Conservation (phyloP, 495 filamentous ascomycete species). For the Talaromyces borbonicus region DNA sequence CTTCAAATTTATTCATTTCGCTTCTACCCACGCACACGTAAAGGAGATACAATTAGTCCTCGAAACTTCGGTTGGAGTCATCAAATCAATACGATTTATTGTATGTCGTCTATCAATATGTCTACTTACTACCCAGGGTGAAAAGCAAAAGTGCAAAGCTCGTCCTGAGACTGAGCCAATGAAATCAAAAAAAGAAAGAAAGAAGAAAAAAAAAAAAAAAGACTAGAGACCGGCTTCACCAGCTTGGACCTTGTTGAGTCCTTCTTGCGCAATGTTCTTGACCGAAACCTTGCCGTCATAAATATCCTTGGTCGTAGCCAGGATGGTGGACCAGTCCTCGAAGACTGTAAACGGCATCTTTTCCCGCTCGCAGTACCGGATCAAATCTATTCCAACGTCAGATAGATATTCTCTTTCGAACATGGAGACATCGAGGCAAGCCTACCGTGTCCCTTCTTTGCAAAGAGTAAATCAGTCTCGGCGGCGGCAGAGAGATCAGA, state of each 20-base stretch:
- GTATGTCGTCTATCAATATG: too few species aligned
- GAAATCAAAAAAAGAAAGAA: too few species aligned
- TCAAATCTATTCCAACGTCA: slow-evolving; percentile 49
- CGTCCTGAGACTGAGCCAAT: too few species aligned
- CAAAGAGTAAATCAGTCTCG: slow-evolving; percentile 84
- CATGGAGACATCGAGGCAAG: slow-evolving; percentile 4
- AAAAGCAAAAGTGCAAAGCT: too few species aligned
- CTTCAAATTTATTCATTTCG: too few species aligned
- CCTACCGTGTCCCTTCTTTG: slow-evolving; percentile 80
- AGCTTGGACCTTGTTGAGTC: background rate
- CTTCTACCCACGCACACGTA: too few species aligned
- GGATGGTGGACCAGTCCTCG: slow-evolving; percentile 65
- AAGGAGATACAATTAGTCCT: too few species aligned
- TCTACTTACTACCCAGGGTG: too few species aligned
- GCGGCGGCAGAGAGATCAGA: slow-evolving; percentile 80
- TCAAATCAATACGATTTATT: too few species aligned
- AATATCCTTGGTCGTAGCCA: slow-evolving; percentile 64
- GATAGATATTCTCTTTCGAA: background rate
- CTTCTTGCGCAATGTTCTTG: slow-evolving; percentile 21
- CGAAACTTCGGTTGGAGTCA: too few species aligned
- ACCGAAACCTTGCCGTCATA: slow-evolving; percentile 43
- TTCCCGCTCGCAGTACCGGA: slow-evolving; percentile 69
- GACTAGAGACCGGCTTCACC: background rate
- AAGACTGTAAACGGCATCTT: slow-evolving; percentile 75
- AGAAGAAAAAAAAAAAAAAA: background rate